Base-by-base conservation (phyloP, 2,329 filamentous ascomycete genomes). In the Akanthomyces uredinophilus region DNA sequence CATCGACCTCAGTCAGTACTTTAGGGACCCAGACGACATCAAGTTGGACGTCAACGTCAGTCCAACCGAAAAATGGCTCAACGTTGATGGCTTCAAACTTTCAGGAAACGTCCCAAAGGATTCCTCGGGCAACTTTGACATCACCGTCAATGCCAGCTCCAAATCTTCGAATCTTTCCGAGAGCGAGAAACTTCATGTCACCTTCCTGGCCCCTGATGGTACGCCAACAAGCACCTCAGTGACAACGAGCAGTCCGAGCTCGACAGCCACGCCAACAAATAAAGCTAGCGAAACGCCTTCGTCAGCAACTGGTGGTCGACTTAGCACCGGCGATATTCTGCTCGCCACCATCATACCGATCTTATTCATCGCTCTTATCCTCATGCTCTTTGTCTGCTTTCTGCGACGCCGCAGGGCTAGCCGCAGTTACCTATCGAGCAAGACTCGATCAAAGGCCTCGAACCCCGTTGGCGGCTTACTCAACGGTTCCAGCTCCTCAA, bases 271-370 rank as follows among this genome's bases (percentile, higher is more conserved):
- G 4, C 59, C 67, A 2, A 69, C 70, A 4, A 60, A 62, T 13
- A 68, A 68, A 5, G 64, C 70, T 13, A 65, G 69, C 11, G 65
- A 69, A 6, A 53, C 68, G 24, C 53, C 65, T 14, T 49, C 61
- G 5, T 65, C 67, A 1, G 55, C 64, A 14, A 56, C 64, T 43
- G 43, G 61, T n/a, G 64, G 65, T 11, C 71, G 68, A 29, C 51
- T 74, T 7, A 71, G 66, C 24, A 76, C 69, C 3, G 68, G 68
- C 24, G 69, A 73, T 4, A 73, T 81, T 24, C 68, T 81, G 6
- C 66, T 81, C 16, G 79, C 78, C 1, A 75, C 78, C 3, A 72
- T 82, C 3, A 69, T 82, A 3, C 79, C 79, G 2, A 65, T 81
- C 16, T 64, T 80, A 1, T 68, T 73, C 22, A 61, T 77, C 13